phyloP scores from a whole-genome alignment of 176 grass and related monocot species.

The Zoysia japonica region DNA sequence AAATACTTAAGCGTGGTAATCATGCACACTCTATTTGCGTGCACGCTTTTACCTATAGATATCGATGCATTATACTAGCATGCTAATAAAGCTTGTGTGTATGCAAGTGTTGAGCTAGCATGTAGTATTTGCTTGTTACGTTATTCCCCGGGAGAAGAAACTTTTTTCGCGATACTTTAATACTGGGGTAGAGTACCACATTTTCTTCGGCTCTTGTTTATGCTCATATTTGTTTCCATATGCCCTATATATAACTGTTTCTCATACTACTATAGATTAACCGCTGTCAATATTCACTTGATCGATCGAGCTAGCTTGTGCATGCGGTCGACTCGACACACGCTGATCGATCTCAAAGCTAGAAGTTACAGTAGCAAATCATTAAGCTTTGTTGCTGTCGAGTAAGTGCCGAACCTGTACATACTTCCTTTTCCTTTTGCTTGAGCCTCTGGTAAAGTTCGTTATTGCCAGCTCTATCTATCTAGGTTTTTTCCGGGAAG shows the following conservation, averaged over 20 bases:
- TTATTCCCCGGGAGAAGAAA: background rate
- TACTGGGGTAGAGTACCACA: background rate
- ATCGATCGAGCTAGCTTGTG: no score
- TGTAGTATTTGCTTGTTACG: background rate
- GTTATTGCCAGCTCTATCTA: background rate
- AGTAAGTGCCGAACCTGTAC: background rate
- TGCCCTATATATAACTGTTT: background rate
- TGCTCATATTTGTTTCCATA: background rate
- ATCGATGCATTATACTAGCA: background rate
- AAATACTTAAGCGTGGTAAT: background rate
- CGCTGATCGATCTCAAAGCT: background rate
- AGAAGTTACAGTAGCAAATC: background rate
- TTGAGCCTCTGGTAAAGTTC: constrained; percentile 1
- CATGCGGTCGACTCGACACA: background rate
- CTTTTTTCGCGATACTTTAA: background rate
- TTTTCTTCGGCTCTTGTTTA: background rate
- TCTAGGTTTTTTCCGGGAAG: constrained; percentile 19
- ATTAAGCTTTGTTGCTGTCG: background rate
- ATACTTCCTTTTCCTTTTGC: background rate
- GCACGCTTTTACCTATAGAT: constrained; percentile 13
- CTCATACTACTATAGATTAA: background rate
- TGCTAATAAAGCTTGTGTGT: background rate
- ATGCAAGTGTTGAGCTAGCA: background rate
- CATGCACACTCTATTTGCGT: background rate
- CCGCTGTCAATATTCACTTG: background rate